Evolutionary conservation across 2,329 filamentous ascomycete genomes (phyloP).

Genomic region (Alternaria solani): DNA sequence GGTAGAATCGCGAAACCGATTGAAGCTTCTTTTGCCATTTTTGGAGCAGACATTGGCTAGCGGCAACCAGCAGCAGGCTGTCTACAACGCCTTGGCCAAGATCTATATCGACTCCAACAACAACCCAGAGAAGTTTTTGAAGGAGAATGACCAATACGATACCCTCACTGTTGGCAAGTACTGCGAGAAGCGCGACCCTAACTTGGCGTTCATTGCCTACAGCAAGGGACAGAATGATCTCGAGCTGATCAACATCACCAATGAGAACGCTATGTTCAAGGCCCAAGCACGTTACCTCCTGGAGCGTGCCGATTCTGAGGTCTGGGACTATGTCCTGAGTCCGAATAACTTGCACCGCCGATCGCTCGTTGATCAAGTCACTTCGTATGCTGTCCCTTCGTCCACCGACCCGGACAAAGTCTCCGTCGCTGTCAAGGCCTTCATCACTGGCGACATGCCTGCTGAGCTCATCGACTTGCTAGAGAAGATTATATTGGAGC

Average conservation of each 20-base stretch:
- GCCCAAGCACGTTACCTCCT: slow-evolving; percentile 95
- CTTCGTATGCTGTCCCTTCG: slow-evolving; percentile 84
- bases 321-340: slow-evolving; percentile 94
- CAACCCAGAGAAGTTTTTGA: slow-evolving; percentile 95
- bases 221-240: slow-evolving; percentile 96
- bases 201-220: slow-evolving; percentile 93
- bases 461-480: slow-evolving; percentile 95
- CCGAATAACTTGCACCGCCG: slow-evolving; percentile 95
- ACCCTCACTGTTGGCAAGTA: slow-evolving; percentile 93
- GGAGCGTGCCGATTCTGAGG: slow-evolving; percentile 85
- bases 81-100: slow-evolving; percentile 97
- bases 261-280: slow-evolving; percentile 99
- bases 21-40: slow-evolving; percentile 96
- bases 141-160: slow-evolving; percentile 97
- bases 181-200: slow-evolving; percentile 97
- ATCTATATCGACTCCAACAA: slow-evolving; percentile 99
- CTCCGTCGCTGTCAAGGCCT: slow-evolving; percentile 89
- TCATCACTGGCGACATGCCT: slow-evolving; percentile 89
- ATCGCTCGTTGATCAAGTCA: slow-evolving; percentile 94
- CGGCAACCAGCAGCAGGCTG: slow-evolving; percentile 94
- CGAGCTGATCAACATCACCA: slow-evolving; percentile 96
- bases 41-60: slow-evolving; percentile 87
- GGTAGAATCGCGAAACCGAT: slow-evolving; percentile 93
- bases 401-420: slow-evolving; percentile 94
- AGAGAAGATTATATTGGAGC: slow-evolving; percentile 99